Evolutionary conservation across 768 basidiomycete genomes (phyloP).

Genomic region (Mycena amicta): DNA sequence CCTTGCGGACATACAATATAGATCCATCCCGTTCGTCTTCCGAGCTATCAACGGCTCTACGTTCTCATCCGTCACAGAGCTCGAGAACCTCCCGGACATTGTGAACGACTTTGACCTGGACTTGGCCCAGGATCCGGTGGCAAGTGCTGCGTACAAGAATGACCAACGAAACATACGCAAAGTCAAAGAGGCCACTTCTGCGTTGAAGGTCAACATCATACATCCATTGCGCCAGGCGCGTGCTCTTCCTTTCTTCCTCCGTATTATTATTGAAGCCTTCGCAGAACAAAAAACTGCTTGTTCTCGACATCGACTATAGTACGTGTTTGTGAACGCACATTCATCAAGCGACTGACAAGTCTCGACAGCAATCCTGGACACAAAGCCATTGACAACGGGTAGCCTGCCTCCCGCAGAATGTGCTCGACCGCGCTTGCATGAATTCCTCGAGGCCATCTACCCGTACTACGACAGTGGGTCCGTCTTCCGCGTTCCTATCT

Average conservation of each 20-base stretch:
- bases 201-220: conserved; percentile 70
- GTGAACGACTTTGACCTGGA: conserved; percentile 85
- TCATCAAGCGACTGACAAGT: conserved; percentile 1
- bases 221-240: conserved; percentile 59
- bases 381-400: conserved; percentile 82
- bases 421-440: conserved; percentile 80
- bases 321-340: conserved; percentile 20
- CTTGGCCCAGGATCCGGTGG: conserved; percentile 62
- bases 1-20: not conserved
- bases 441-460: conserved; percentile 80
- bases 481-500: not conserved
- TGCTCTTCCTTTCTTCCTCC: not conserved
- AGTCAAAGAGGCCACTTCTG: conserved; percentile 70
- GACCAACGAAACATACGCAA: conserved; percentile 84
- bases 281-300: conserved; percentile 74
- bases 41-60: not conserved
- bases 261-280: not conserved
- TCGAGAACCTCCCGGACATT: conserved; percentile 68
- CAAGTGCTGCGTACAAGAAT: conserved; percentile 63
- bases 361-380: conserved; percentile 73
- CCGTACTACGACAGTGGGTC: conserved; percentile 76
- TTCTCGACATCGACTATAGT: conserved; percentile 92
- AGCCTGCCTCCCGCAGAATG: conserved; percentile 80
- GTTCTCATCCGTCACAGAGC: conserved; percentile 40
- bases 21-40: conserved; percentile 13